These are phyloP conservation scores for Kluyveromyces siamensis DNA, from an alignment of 805 yeast species.

Conservation along the genomic window DNA sequence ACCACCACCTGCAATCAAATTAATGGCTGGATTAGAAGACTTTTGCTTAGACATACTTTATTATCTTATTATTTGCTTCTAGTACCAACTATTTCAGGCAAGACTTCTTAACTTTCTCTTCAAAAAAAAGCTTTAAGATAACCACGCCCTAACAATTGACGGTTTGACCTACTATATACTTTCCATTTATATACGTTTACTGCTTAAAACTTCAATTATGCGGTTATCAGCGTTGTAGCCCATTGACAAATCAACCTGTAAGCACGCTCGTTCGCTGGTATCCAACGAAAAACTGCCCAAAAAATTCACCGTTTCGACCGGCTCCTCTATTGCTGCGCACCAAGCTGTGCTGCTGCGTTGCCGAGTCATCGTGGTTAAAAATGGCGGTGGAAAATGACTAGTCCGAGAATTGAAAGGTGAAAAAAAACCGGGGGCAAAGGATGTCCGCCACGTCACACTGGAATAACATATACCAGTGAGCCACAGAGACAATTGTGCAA, in stretches of 20 bases:
- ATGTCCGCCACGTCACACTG: not conserved
- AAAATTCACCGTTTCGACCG: not conserved
- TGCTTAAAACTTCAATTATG: not conserved
- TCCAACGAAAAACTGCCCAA: not conserved
- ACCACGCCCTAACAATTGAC: not conserved
- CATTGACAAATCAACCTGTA: not conserved
- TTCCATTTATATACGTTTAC: not conserved
- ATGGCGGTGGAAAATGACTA: not conserved
- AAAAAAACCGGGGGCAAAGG: not conserved
- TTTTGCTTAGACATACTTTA: slow-evolving; percentile 24
- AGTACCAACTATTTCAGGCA: not conserved
- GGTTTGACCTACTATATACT: not conserved
- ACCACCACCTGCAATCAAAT: slow-evolving; percentile 86
- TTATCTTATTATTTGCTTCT: not conserved
- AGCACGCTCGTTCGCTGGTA: not conserved
- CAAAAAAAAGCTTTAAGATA: not conserved
- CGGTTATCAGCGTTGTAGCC: not conserved
- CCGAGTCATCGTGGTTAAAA: not conserved
- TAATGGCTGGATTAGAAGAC: slow-evolving; percentile 42
- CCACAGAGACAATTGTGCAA: not conserved
- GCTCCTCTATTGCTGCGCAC: not conserved
- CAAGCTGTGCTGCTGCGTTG: not conserved
- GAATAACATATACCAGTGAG: not conserved
- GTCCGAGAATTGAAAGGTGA: not conserved
- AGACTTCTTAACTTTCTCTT: not conserved